A percentile compares a stretch with the other conserved stretches of the same genome.
Conservation (phyloP, 1,284 basidiomycete genomes). For the Apiotrichum montevideense region DNA sequence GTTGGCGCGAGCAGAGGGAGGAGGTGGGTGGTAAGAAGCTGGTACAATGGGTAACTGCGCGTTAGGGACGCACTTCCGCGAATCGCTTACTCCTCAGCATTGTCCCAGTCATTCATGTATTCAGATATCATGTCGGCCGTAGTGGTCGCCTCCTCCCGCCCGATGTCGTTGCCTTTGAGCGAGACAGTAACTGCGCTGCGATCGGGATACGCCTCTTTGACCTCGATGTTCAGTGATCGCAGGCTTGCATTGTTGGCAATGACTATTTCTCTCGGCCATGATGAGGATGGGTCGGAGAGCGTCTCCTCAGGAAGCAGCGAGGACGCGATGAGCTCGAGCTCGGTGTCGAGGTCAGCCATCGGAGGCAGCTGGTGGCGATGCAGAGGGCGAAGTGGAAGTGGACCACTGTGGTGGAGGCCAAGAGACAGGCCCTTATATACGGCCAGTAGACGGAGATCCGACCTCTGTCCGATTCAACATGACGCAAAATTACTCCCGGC, state of each 20-base stretch:
- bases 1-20: slow-evolving; percentile 52
- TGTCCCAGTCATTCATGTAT: slow-evolving; percentile 48
- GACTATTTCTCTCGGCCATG: slow-evolving; percentile 23
- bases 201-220: slow-evolving; percentile 40
- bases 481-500: too few relatives aligned
- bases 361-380: too few relatives aligned
- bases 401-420: too few relatives aligned
- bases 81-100: slow-evolving; percentile 53
- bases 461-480: too few relatives aligned
- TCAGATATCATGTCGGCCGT: slow-evolving; percentile 54
- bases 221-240: slow-evolving; percentile 47
- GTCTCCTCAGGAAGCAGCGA: slow-evolving; percentile 59
- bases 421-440: too few relatives aligned
- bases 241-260: slow-evolving; percentile 48
- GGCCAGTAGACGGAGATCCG: too few relatives aligned
- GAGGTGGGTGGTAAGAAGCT: slow-evolving; percentile 56
- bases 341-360: slow-evolving; percentile 23
- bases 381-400: too few relatives aligned
- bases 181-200: slow-evolving; percentile 16
- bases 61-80: slow-evolving; percentile 13
- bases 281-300: slow-evolving; percentile 41
- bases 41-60: slow-evolving; percentile 57
- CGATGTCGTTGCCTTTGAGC: slow-evolving; percentile 48
- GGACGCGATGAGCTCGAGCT: slow-evolving; percentile 46
- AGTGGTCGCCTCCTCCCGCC: slow-evolving; percentile 16